These are phyloP conservation scores for Saccharum spontaneum DNA, from an alignment of 176 grass and related monocot genomes.

Conservation along the genomic window DNA sequence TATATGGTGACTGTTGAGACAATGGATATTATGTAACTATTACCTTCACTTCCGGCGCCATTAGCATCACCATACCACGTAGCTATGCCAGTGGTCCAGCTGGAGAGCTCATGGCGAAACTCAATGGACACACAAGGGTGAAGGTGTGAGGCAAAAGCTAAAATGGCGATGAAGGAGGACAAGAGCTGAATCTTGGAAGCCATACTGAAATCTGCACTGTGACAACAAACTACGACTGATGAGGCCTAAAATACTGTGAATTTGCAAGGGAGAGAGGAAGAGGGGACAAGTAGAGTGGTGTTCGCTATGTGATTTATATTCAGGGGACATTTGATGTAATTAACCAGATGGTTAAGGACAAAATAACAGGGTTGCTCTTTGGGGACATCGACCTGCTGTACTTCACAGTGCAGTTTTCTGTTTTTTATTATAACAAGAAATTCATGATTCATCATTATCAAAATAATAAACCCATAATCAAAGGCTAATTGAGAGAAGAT, in stretches of 20 bases:
- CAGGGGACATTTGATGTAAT: not conserved
- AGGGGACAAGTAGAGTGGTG: not conserved
- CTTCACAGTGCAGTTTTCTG: not conserved
- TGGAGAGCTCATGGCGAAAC: constrained; percentile 41
- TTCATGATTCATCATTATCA: not conserved
- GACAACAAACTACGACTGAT: not conserved
- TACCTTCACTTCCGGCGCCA: constrained; percentile 79
- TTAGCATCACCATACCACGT: constrained; percentile 73
- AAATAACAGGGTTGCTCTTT: not conserved
- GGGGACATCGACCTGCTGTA: not conserved
- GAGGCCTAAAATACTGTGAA: not conserved
- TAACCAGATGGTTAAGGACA: not conserved
- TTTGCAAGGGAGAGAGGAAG: not conserved
- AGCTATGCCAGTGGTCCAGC: constrained; percentile 54
- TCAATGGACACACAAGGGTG: constrained; percentile 23
- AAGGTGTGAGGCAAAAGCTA: constrained; percentile 16
- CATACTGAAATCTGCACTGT: constrained; percentile 40
- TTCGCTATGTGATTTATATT: not conserved
- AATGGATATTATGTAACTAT: not conserved
- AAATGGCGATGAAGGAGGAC: constrained; percentile 23
- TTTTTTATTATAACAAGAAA: not conserved
- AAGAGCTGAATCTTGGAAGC: constrained; percentile 27
- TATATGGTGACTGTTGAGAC: not conserved
- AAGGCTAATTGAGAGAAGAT: not conserved
- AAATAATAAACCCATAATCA: not conserved